Evolutionary conservation across 169 alveolate species (phyloP).

Genomic region (Eimeria zaria): DNA sequence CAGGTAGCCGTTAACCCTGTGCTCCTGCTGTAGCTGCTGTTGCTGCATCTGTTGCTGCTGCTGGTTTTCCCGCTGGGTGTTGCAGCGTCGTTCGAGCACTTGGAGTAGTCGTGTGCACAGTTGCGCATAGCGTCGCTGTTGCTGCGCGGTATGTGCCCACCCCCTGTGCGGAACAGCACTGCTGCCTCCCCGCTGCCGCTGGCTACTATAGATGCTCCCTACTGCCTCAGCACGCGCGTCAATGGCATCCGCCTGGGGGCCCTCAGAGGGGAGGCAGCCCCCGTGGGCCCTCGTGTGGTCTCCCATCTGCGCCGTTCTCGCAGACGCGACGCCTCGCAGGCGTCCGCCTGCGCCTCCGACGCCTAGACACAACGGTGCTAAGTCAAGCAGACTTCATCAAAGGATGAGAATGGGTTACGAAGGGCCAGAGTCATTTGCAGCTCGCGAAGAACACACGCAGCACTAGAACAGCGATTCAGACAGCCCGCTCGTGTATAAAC

Average conservation of each 20-base stretch:
- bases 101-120: slow-evolving; percentile 31
- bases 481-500: not conserved
- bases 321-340: not conserved
- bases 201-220: not conserved
- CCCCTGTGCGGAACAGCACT: slow-evolving; percentile 4
- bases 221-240: not conserved
- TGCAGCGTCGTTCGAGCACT: not conserved
- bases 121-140: slow-evolving; percentile 19
- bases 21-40: slow-evolving; percentile 25
- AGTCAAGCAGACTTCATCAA: not conserved
- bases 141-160: slow-evolving; percentile 7
- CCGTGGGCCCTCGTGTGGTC: too few relatives aligned
- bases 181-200: not conserved
- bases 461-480: not conserved
- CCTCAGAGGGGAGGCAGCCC: too few relatives aligned
- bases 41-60: not conserved
- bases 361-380: not conserved
- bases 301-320: not conserved
- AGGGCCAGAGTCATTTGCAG: not conserved
- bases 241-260: not conserved
- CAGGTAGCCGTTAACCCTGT: not conserved
- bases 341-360: not conserved
- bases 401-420: not conserved
- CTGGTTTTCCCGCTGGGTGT: not conserved
- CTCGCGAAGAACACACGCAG: not conserved